A percentile compares a stretch with the other conserved stretches of the same genome.
phyloP scores from a whole-genome alignment of 805 yeast species.

The Lipomyces yamanashiensis region DNA sequence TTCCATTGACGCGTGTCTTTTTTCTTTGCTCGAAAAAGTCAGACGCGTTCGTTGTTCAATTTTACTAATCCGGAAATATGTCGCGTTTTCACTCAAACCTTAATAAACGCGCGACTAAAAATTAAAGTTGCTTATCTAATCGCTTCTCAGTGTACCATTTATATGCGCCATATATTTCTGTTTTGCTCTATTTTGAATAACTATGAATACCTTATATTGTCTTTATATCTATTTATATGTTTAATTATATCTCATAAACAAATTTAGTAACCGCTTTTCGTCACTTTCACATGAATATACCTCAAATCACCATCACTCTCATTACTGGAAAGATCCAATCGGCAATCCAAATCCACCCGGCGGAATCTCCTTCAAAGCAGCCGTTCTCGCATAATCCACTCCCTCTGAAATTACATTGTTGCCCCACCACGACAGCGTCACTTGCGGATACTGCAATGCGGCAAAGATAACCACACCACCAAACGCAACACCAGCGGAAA shows the following conservation, averaged over 20 bases:
- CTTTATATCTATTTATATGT: neutral
- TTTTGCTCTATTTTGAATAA: no score
- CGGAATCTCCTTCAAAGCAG: conserved; percentile 22
- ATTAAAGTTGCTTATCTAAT: neutral
- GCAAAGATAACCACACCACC: conserved; percentile 63
- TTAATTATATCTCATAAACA: no score
- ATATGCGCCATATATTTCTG: neutral
- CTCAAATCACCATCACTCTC: neutral
- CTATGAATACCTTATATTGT: no score
- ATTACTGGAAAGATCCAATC: conserved; percentile 1
- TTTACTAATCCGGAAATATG: conserved; percentile 10
- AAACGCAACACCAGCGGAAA: conserved; percentile 69
- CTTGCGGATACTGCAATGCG: conserved; percentile 46
- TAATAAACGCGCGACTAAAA: conserved; percentile 1
- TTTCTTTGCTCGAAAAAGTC: neutral
- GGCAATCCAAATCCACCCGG: conserved; percentile 16
- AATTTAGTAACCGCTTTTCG: neutral
- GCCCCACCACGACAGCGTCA: conserved; percentile 61
- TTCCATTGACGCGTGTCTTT: neutral
- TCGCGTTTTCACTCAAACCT: conserved; percentile 4
- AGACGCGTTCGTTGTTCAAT: neutral
- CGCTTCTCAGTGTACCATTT: neutral
- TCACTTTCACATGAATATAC: neutral
- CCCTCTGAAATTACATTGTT: conserved; percentile 44
- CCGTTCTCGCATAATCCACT: conserved; percentile 24